Conservation (phyloP, 805 yeast genomes). For the Zygotorulaspora danielsina region DNA sequence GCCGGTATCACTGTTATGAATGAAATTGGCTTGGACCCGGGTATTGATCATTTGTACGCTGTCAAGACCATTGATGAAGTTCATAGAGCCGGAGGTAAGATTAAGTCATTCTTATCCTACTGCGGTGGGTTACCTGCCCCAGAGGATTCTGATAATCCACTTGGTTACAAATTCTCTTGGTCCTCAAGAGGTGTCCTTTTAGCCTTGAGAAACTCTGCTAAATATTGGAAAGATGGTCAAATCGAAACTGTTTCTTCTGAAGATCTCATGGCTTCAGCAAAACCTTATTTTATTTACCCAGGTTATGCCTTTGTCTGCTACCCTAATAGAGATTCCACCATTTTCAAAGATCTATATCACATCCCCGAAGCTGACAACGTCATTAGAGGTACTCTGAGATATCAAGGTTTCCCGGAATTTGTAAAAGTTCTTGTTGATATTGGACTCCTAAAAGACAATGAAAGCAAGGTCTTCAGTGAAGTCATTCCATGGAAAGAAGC, state of each 20-base stretch:
- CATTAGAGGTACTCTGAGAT: constrained; percentile 94
- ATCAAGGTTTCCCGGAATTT: constrained; percentile 98
- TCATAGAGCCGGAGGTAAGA: constrained; percentile 85
- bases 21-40: constrained; percentile 98
- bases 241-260: constrained; percentile 76
- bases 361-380: constrained; percentile 98
- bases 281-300: constrained; percentile 93
- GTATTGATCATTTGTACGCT: constrained; percentile 97
- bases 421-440: constrained; percentile 91
- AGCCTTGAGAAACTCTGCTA: constrained; percentile 92
- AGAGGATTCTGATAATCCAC: constrained; percentile 94
- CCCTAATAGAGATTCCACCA: constrained; percentile 97
- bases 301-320: constrained; percentile 92
- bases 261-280: constrained; percentile 91
- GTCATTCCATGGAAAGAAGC: constrained; percentile 86
- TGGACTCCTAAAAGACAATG: constrained; percentile 83
- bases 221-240: constrained; percentile 82
- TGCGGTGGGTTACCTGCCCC: constrained; percentile 99
- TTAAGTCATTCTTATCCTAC: constrained; percentile 89
- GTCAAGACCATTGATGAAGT: constrained; percentile 98
- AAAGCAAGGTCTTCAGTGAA: constrained; percentile 52
- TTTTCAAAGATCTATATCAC: constrained; percentile 83
- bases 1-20: constrained; percentile 98
- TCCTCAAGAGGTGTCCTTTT: constrained; percentile 96
- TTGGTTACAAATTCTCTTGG: constrained; percentile 99